Evolutionary conservation across 164 flowering plant species (phyloP).

Genomic region (Magnolia kwangsiensis): DNA sequence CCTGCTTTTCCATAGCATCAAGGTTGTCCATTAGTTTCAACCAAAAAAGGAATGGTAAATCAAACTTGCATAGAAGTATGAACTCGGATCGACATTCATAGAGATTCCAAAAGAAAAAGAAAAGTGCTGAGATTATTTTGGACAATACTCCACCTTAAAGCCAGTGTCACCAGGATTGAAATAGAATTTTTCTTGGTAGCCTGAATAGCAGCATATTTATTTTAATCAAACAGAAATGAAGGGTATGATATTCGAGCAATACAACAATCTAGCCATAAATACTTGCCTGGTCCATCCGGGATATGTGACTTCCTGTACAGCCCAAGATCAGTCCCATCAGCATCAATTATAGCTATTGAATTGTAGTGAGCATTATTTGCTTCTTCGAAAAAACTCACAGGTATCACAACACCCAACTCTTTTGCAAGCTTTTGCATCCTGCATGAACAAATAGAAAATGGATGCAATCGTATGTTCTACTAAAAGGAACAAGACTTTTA

Average conservation of each 20-base stretch:
- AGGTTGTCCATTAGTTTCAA: background rate
- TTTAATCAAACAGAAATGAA: constrained; percentile 2
- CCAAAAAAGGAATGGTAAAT: background rate
- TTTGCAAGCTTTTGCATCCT: constrained; percentile 96
- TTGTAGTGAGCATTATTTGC: constrained; percentile 98
- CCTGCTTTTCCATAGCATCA: constrained; percentile 48
- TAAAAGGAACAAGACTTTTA: background rate
- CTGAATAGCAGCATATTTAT: constrained; percentile 34
- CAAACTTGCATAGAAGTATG: background rate
- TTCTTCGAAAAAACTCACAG: constrained; percentile 97
- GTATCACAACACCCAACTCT: constrained; percentile 90
- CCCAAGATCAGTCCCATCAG: constrained; percentile 95
- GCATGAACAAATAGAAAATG: constrained; percentile 7
- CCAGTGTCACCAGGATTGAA: constrained; percentile 99
- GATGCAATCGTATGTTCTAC: background rate
- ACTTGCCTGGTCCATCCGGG: constrained; percentile 93
- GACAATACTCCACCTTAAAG: constrained; percentile 59
- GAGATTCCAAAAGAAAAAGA: background rate
- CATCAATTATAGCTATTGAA: constrained; percentile 92
- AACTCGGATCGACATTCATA: background rate
- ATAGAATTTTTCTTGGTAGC: constrained; percentile 97
- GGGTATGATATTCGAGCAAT: background rate
- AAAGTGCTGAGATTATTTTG: background rate
- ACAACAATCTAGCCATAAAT: background rate
- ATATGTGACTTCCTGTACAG: constrained; percentile 94